Percentiles rank a stretch among this genome's conserved stretches.
phyloP scores from a whole-genome alignment of 441 rosid species.

The Gossypium davidsonii region DNA sequence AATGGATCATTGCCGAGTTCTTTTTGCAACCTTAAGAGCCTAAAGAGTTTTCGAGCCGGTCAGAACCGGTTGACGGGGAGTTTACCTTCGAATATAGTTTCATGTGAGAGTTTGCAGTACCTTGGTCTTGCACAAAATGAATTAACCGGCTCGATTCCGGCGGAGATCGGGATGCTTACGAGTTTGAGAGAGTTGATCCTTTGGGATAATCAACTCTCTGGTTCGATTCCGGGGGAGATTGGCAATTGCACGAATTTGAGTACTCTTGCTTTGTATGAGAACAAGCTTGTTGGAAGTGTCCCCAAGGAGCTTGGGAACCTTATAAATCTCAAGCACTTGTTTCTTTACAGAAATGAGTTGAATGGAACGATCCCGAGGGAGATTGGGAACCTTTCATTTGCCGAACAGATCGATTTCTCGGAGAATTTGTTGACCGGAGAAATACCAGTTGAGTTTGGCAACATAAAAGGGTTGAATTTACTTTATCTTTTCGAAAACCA shows the following conservation, averaged over 20 bases:
- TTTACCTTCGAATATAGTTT: conserved; percentile 65
- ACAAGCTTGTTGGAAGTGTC: conserved; percentile 62
- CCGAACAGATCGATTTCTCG: conserved; percentile 68
- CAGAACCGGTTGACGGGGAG: conserved; percentile 80
- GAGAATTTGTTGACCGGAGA: conserved; percentile 64
- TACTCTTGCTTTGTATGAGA: conserved; percentile 72
- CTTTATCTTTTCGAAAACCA: conserved; percentile 73
- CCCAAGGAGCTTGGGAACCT: conserved; percentile 65
- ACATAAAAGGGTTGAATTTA: conserved; percentile 48
- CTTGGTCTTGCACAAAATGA: conserved; percentile 91
- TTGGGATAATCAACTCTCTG: conserved; percentile 71
- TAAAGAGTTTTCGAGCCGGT: conserved; percentile 71
- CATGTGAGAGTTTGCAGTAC: conserved; percentile 55
- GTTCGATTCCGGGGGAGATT: conserved; percentile 65
- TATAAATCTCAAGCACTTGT: conserved; percentile 36
- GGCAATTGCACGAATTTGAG: conserved; percentile 54
- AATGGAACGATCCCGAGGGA: conserved; percentile 80
- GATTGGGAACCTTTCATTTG: conserved; percentile 65
- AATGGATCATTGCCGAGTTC: conserved; percentile 65
- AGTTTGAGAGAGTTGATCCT: conserved; percentile 58
- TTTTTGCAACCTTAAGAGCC: conserved; percentile 56
- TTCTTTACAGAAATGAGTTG: conserved; percentile 64
- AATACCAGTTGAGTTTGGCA: conserved; percentile 67
- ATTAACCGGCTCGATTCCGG: conserved; percentile 59
- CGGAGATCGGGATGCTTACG: conserved; percentile 64